Conservation (phyloP, 2,329 filamentous ascomycete species). For the Paracorniculantispora psalliotae region DNA sequence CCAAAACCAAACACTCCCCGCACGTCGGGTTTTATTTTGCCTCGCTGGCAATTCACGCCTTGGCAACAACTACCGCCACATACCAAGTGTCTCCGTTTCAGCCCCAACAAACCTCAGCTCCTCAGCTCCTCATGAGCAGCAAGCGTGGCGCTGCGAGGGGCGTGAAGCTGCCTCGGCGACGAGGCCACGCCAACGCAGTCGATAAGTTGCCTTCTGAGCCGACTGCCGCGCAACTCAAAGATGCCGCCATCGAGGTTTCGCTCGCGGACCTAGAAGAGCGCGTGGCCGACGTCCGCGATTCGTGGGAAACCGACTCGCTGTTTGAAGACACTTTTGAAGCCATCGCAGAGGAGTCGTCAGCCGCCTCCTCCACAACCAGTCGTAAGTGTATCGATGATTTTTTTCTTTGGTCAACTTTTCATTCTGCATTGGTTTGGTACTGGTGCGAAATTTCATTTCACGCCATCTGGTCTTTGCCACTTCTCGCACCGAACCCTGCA, state of each 20-base stretch:
- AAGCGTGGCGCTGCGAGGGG: slow-evolving; percentile 27
- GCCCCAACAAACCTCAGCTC: neutral
- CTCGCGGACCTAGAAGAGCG: slow-evolving; percentile 46
- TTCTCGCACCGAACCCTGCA: no score
- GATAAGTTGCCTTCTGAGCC: slow-evolving; percentile 30
- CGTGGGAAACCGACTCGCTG: slow-evolving; percentile 60
- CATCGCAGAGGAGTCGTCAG: slow-evolving; percentile 43
- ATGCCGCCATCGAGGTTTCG: slow-evolving; percentile 31
- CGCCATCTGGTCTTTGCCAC: neutral
- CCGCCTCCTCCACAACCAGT: slow-evolving; percentile 36
- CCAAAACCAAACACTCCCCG: neutral
- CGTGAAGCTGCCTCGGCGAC: slow-evolving; percentile 29
- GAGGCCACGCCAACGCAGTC: slow-evolving; percentile 31
- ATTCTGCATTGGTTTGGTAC: neutral
- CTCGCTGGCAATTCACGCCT: neutral
- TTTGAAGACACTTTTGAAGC: slow-evolving; percentile 59
- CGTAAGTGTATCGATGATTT: slow-evolving; percentile 28
- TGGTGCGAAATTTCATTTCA: slow-evolving; percentile 5
- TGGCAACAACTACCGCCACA: neutral
- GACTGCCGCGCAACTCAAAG: slow-evolving; percentile 31
- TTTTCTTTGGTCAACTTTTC: neutral
- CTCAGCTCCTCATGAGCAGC: slow-evolving; percentile 23
- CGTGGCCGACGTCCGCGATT: slow-evolving; percentile 47
- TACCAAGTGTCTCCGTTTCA: neutral
- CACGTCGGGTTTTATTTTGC: neutral